Conservation (phyloP, 2,329 filamentous ascomycete genomes). For the Diaporthe sp. region DNA sequence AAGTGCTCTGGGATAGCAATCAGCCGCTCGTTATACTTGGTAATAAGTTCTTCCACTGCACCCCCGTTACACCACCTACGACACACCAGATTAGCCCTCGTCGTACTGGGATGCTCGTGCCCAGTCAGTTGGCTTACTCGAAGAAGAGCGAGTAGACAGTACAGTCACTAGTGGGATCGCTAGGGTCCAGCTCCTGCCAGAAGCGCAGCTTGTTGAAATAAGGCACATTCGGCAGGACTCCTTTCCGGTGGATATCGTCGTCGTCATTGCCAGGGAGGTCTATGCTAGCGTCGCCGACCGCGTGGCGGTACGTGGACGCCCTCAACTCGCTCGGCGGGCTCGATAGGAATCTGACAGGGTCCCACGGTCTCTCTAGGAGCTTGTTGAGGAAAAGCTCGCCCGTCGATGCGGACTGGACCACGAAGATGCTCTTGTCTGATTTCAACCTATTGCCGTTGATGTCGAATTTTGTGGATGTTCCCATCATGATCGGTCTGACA, state of each 20-base stretch:
- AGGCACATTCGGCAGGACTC: neutral
- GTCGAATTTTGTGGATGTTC: neutral
- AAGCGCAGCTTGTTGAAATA: slow-evolving; percentile 13
- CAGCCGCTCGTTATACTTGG: neutral
- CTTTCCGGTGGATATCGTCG: neutral
- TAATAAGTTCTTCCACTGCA: neutral
- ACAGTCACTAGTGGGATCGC: neutral
- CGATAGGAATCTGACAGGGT: neutral
- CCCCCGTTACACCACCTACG: slow-evolving; percentile 15
- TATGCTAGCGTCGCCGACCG: neutral
- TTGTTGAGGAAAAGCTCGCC: slow-evolving; percentile 13
- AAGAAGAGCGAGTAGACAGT: slow-evolving; percentile 9
- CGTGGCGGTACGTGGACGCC: neutral
- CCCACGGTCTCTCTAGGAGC: neutral
- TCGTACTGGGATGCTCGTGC: neutral
- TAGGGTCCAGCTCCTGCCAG: neutral
- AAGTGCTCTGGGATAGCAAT: slow-evolving; percentile 1
- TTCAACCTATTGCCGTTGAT: neutral
- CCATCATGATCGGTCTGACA: neutral
- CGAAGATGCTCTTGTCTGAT: neutral
- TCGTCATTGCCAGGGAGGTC: neutral
- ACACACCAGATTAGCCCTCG: neutral
- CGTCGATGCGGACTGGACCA: neutral
- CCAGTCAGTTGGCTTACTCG: slow-evolving; percentile 1
- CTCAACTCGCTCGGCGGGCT: slow-evolving; percentile 2